These are phyloP conservation scores for Starmerella sp. DNA, from an alignment of 805 yeast genomes.

Conservation along the genomic window DNA sequence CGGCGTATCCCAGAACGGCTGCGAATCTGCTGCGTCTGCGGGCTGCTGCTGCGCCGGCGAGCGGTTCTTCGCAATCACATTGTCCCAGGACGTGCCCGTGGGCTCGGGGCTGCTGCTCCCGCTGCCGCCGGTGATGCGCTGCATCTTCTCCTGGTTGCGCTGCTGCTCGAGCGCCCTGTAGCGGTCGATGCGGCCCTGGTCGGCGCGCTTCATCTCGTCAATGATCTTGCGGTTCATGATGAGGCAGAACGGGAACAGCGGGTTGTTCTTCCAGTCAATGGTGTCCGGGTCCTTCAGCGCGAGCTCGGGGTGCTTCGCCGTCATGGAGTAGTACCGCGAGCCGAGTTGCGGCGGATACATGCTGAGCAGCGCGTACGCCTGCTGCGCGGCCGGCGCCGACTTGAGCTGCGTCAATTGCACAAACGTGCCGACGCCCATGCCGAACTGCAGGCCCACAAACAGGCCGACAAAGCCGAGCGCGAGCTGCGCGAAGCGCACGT, in stretches of 20 bases:
- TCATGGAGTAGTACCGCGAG: constrained; percentile 19
- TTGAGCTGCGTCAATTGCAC: constrained; percentile 8
- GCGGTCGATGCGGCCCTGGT: constrained; percentile 1
- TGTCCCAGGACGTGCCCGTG: constrained; percentile 20
- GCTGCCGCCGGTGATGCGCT: not conserved
- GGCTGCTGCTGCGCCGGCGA: not conserved
- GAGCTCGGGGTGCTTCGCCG: constrained; percentile 16
- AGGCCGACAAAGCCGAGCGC: constrained; percentile 21
- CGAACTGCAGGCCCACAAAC: constrained; percentile 18
- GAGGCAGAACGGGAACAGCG: constrained; percentile 22
- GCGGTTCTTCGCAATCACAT: constrained; percentile 3
- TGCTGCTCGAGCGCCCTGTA: not conserved
- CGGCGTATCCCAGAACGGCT: not conserved
- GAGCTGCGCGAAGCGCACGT: constrained; percentile 16
- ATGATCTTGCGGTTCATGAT: constrained; percentile 15
- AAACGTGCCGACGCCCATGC: constrained; percentile 13
- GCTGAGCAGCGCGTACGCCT: constrained; percentile 16
- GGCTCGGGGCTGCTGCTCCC: not conserved
- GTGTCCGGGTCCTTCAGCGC: constrained; percentile 20
- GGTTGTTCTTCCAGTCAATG: constrained; percentile 21
- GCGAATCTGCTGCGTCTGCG: not conserved
- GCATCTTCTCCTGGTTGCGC: constrained; percentile 1
- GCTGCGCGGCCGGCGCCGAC: constrained; percentile 2
- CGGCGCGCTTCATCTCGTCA: not conserved
- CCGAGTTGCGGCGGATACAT: constrained; percentile 23